These are phyloP conservation scores for Thuja plicata DNA, from an alignment of 83 land plant species.

Conservation along the genomic window DNA sequence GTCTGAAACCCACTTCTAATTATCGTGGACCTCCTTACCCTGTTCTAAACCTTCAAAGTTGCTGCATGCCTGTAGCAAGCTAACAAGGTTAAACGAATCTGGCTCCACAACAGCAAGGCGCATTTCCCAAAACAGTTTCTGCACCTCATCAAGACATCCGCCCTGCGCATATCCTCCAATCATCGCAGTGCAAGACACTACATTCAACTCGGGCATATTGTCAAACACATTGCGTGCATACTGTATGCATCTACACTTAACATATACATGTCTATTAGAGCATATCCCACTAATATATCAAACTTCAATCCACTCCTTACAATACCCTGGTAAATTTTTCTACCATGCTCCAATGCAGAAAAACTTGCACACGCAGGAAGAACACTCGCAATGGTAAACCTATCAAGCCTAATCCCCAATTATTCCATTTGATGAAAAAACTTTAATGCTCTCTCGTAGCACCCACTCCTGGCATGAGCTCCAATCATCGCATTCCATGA, in stretches of 20 bases:
- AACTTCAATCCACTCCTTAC: conserved; percentile 34
- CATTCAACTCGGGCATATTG: conserved; percentile 22
- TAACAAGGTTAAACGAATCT: conserved; percentile 41
- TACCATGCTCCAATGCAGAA: conserved; percentile 32
- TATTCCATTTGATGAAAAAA: conserved; percentile 37
- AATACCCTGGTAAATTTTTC: conserved; percentile 45
- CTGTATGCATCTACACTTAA: conserved; percentile 33
- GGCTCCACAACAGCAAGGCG: conserved; percentile 19
- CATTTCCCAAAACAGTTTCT: conserved; percentile 47
- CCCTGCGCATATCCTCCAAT: conserved; percentile 65
- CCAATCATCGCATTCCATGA: conserved; percentile 71
- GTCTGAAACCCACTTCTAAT: conserved; percentile 31
- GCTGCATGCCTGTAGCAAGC: conserved; percentile 45
- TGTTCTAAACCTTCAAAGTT: conserved; percentile 20
- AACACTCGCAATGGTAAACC: conserved; percentile 49
- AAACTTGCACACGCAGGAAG: conserved; percentile 58
- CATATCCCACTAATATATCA: conserved; percentile 49
- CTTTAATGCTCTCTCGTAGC: conserved; percentile 27
- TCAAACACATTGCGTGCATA: conserved; percentile 47
- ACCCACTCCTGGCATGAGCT: conserved; percentile 47
- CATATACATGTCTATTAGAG: conserved; percentile 64
- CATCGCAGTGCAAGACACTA: conserved; percentile 54
- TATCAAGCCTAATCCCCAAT: conserved; percentile 37
- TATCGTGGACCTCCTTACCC: conserved; percentile 46
- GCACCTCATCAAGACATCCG: conserved; percentile 28